Evolutionary conservation across 768 basidiomycete species (phyloP), one percentile per base, ranked within the genome.

Genomic region (Naganishia antarctica): DNA sequence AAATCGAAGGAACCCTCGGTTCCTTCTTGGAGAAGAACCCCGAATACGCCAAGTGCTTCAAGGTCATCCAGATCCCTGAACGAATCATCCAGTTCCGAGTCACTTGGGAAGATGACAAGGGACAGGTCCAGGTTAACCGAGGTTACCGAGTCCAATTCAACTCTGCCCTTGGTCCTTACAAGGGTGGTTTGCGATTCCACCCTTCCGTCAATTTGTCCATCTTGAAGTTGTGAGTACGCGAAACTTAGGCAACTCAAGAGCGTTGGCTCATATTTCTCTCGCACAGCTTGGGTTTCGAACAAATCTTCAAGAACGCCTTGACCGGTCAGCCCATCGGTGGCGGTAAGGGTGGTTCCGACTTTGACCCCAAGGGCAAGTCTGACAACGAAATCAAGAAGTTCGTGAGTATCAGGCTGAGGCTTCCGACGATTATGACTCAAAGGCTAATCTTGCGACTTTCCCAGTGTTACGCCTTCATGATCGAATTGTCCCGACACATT

Each of bases 341-440:
- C 69, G 87, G 85, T 65, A 89, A 89, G 80, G 87, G 87, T 78
- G 87, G 87, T 41, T 83, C 82, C 61, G 87, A 89, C 80, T 89
- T 89, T 71, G 85, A 88, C 80, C 87, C 87, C 76, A 89, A 88
- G 83, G 86, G 87, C 73, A 87, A 86, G 79, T 84, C 84, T 21
- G 87, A 88, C 80, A 79, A 75, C 70, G 87, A 88, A 79, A 87
- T 88, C 75, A 80, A 86, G 67, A 81, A 84, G 58, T 88, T 88
- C 82, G 78, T 79, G 66, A 72, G 78, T 75, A 7, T 16, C 45
- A 12, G 13, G 18, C 34, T 43, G 23, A 16, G 28, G 8, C 18
- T 18, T 23, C 16, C n/a, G n/a, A n/a, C n/a, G n/a, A n/a, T n/a
- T n/a, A n/a, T n/a, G n/a, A n/a, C n/a, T n/a, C n/a, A n/a, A n/a